phyloP scores from a whole-genome alignment of 306 rosid genomes.

The Dalbergia cultrata region DNA sequence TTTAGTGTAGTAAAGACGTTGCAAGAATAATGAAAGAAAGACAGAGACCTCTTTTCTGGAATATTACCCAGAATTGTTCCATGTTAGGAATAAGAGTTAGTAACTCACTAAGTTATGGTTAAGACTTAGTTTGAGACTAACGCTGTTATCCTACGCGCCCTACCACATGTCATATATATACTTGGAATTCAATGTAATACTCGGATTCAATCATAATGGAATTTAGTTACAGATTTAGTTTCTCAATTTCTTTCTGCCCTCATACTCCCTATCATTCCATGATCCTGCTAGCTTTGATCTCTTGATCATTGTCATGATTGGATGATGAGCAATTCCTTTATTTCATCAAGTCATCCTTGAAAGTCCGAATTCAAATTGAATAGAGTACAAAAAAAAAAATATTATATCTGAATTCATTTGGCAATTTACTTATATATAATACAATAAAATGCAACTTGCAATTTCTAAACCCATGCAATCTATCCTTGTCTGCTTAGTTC shows the following conservation, averaged over 20 bases:
- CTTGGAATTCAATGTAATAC: too few species aligned
- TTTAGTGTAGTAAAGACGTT: not conserved
- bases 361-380: conserved; percentile 4
- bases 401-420: not conserved
- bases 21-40: not conserved
- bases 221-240: too few species aligned
- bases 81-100: too few species aligned
- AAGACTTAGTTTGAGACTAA: too few species aligned
- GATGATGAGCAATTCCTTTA: not conserved
- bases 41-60: not conserved
- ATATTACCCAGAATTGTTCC: not conserved
- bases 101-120: too few species aligned
- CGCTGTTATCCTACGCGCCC: too few species aligned
- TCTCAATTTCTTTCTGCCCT: too few species aligned
- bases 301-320: not conserved
- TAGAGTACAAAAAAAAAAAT: not conserved
- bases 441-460: conserved; percentile 31
- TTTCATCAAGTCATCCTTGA: not conserved
- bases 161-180: too few species aligned
- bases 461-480: conserved; percentile 5
- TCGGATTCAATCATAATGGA: too few species aligned
- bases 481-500: not conserved
- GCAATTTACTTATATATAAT: not conserved
- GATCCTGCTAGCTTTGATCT: not conserved
- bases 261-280: not conserved